Percentiles rank a stretch among this genome's conserved stretches.
These are phyloP conservation scores for Mallotus japonicus DNA, from an alignment of 441 rosid species.

Conservation along the genomic window DNA sequence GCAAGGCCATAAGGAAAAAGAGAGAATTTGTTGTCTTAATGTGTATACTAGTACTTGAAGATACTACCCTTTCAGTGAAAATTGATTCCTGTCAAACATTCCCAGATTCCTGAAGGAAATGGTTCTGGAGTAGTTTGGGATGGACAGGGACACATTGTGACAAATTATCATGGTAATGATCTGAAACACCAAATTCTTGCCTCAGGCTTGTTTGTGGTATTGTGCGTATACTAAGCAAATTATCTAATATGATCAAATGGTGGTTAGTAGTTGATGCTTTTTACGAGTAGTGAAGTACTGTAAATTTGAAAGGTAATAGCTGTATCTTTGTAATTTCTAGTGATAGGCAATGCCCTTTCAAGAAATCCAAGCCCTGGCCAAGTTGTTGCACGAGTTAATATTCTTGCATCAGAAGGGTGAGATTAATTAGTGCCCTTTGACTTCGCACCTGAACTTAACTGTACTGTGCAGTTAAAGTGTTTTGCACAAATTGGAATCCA, in stretches of 20 bases:
- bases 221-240: not conserved
- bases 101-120: slow-evolving; percentile 94
- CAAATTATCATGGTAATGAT: slow-evolving; percentile 83
- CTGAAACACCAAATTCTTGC: not conserved
- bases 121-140: slow-evolving; percentile 99
- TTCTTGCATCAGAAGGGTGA: slow-evolving; percentile 91
- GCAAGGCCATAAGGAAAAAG: not conserved
- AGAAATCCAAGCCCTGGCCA: slow-evolving; percentile 75
- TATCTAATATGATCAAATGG: not conserved
- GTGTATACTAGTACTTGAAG: not conserved
- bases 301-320: slow-evolving; percentile 12
- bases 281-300: slow-evolving; percentile 6
- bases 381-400: slow-evolving; percentile 89
- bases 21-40: not conserved
- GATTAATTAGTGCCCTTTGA: slow-evolving; percentile 33
- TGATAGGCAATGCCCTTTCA: slow-evolving; percentile 88
- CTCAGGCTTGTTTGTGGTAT: not conserved
- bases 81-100: slow-evolving; percentile 15
- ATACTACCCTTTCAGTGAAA: not conserved
- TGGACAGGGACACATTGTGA: slow-evolving; percentile 79
- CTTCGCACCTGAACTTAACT: slow-evolving; percentile 29
- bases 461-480: slow-evolving; percentile 12
- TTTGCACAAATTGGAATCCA: not conserved
- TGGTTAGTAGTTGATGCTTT: not conserved
- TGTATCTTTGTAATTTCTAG: slow-evolving; percentile 34